Evolutionary conservation across 768 basidiomycete species (phyloP).

Genomic region (Russula vinacea): DNA sequence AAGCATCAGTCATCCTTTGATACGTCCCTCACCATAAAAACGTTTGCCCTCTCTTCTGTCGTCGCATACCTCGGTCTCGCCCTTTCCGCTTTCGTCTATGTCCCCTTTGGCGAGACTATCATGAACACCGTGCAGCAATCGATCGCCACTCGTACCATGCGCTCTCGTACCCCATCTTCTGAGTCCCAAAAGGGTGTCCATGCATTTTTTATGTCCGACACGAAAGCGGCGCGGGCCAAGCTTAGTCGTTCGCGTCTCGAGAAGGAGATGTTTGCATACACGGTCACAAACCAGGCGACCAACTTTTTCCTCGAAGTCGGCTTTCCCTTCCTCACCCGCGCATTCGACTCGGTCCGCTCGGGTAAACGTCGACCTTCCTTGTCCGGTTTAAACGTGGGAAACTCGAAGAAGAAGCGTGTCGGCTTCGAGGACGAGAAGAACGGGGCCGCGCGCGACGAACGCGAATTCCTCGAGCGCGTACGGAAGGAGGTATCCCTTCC

Average conservation of each 20-base stretch:
- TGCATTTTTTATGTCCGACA: slow-evolving; percentile 18
- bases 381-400: slow-evolving; percentile 25
- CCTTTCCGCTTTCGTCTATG: slow-evolving; percentile 93
- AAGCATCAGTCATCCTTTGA: slow-evolving; percentile 71
- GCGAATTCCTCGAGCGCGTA: slow-evolving; percentile 75
- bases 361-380: slow-evolving; percentile 32
- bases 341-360: slow-evolving; percentile 48
- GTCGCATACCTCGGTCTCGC: slow-evolving; percentile 90
- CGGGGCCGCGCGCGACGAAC: slow-evolving; percentile 53
- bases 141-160: slow-evolving; percentile 27
- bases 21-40: slow-evolving; percentile 82
- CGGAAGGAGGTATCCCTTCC: slow-evolving; percentile 75
- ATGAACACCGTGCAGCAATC: slow-evolving; percentile 53
- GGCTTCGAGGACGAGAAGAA: slow-evolving; percentile 67
- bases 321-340: slow-evolving; percentile 72
- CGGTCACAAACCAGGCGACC: slow-evolving; percentile 83
- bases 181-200: slow-evolving; percentile 29
- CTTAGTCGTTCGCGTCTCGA: slow-evolving; percentile 68
- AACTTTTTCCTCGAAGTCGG: slow-evolving; percentile 77
- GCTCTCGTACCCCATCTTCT: slow-evolving; percentile 26
- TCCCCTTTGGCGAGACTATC: slow-evolving; percentile 85
- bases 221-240: slow-evolving; percentile 47
- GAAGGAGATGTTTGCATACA: slow-evolving; percentile 91
- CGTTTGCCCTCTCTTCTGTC: slow-evolving; percentile 82
- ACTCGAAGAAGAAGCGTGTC: slow-evolving; percentile 59